A percentile compares a stretch with the other conserved stretches of the same genome.
Conservation (phyloP, 129 eudicot species). For the Pittosporum tobira region DNA sequence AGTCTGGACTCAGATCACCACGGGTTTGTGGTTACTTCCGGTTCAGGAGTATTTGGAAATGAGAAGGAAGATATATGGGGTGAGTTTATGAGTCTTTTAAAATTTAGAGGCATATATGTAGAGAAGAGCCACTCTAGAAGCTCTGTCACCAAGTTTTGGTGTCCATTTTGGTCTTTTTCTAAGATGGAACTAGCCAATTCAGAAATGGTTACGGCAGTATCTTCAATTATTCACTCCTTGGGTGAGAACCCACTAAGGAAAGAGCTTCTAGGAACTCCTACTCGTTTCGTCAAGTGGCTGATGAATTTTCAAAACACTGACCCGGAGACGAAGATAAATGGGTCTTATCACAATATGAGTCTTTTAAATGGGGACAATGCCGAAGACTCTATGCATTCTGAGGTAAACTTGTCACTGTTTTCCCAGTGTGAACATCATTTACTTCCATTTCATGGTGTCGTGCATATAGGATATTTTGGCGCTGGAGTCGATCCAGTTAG, state of each 20-base stretch:
- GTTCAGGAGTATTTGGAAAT: constrained; percentile 55
- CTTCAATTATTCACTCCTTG: constrained; percentile 46
- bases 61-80: constrained; percentile 42
- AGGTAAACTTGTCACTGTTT: constrained; percentile 57
- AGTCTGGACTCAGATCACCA: constrained; percentile 35
- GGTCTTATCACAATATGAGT: constrained; percentile 17
- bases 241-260: constrained; percentile 73
- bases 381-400: constrained; percentile 31
- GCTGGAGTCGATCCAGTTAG: constrained; percentile 27
- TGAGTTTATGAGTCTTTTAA: constrained; percentile 59
- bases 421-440: constrained; percentile 90
- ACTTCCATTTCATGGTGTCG: constrained; percentile 84
- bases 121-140: constrained; percentile 17
- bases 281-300: constrained; percentile 64
- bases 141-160: constrained; percentile 40
- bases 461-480: constrained; percentile 60
- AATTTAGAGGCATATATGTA: constrained; percentile 35
- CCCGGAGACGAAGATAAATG: constrained; percentile 55
- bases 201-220: constrained; percentile 41
- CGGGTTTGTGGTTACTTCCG: constrained; percentile 39
- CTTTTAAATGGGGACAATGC: constrained; percentile 13
- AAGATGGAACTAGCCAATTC: constrained; percentile 27
- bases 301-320: constrained; percentile 42
- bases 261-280: constrained; percentile 66
- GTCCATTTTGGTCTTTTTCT: constrained; percentile 41